Evolutionary conservation across 306 rosid species (phyloP), one percentile per base, ranked within the genome.

Genomic region (Hippophae rhamnoides): DNA sequence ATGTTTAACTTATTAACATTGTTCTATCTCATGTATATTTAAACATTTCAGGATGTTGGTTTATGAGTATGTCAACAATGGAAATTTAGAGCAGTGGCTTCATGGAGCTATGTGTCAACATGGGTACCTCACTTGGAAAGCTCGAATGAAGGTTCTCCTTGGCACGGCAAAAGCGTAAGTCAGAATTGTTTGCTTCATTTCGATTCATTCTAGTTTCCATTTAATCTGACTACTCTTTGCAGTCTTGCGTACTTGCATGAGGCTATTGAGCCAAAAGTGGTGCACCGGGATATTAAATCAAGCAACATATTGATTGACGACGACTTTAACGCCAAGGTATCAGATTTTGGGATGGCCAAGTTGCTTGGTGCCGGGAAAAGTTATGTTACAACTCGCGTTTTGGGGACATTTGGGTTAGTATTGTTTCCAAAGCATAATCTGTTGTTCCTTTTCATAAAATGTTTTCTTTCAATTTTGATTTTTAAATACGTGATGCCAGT

Each of bases 141-240:
- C 97, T 11, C 90, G 97, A 10, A 81, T 78, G 65, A 90, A 87
- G 85, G 70, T 90, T 77, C 82, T 90, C 69, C 83, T 87, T 25
- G 97, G 97, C 75, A 90, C 96, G 1, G 97, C 94, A 53, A 90
- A 90, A 83, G 97, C 96, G 97, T 90, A 72, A 79, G 97, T 67
- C 69, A 14, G 38, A 44, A 10, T 47, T 46, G 44, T 68, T 62
- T 68, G 18, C 41, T 11, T 57, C 31, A 45, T 10, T 57, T 72
- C 12, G 12, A 40, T 59, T 43, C 50, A 55, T 76, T 70, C 46
- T 51, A 13, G 47, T 71, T 62, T 25, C 51, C 42, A 6, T 66
- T 65, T 79, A 43, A 79, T 68, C 43, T 49, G 59, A 54, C 55
- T 73, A 6, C 67, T 61, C 60, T 67, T 73, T 74, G 68, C 84